phyloP scores from a whole-genome alignment of 441 rosid species.

The Gossypium schwendimanii region DNA sequence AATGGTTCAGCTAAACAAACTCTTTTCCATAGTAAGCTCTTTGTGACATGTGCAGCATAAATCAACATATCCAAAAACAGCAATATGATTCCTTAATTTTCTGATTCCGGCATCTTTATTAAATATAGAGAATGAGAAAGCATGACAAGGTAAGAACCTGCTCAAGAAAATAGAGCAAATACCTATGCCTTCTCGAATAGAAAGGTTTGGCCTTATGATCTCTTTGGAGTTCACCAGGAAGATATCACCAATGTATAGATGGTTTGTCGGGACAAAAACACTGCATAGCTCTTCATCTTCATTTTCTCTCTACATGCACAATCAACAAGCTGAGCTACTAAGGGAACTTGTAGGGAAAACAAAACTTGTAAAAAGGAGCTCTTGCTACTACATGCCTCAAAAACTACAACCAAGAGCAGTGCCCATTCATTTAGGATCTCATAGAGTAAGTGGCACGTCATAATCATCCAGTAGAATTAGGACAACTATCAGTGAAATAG shows the following conservation, averaged over 20 bases:
- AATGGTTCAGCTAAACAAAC: not conserved
- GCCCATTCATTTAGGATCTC: not conserved
- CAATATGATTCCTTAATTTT: not conserved
- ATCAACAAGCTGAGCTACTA: slow-evolving; percentile 6
- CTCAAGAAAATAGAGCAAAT: slow-evolving; percentile 4
- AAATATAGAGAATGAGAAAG: not conserved
- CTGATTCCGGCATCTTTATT: not conserved
- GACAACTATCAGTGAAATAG: not conserved
- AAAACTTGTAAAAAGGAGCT: not conserved
- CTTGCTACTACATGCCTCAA: not conserved
- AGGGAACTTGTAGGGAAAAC: not conserved
- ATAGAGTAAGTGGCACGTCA: not conserved
- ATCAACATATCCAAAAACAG: not conserved
- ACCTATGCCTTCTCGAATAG: slow-evolving; percentile 90
- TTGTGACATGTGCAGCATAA: not conserved
- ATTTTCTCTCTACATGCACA: slow-evolving; percentile 52
- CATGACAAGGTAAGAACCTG: not conserved
- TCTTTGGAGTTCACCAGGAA: slow-evolving; percentile 79
- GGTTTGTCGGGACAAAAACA: slow-evolving; percentile 87
- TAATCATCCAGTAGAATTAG: not conserved
- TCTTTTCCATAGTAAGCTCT: not conserved
- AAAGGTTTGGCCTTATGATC: slow-evolving; percentile 76
- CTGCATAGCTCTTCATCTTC: slow-evolving; percentile 85
- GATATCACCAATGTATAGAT: slow-evolving; percentile 82
- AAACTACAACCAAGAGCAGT: not conserved